phyloP scores from a whole-genome alignment of 495 filamentous ascomycete species.

The Neurospora sp. region DNA sequence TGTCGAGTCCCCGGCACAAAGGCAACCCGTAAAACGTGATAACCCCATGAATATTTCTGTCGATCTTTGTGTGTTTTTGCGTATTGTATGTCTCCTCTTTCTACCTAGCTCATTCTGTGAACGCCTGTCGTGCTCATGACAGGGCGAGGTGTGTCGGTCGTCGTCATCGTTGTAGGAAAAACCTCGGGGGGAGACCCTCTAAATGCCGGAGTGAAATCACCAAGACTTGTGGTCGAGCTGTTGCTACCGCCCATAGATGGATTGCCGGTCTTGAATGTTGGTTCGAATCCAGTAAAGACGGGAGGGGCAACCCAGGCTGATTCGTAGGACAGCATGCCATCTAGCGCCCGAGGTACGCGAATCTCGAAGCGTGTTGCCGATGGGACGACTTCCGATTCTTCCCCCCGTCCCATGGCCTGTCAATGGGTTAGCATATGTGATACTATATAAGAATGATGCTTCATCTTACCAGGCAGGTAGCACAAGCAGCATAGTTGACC shows the following conservation, averaged over 20 bases:
- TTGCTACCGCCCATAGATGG: background rate
- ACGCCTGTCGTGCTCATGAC: slow-evolving; percentile 10
- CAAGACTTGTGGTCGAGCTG: background rate
- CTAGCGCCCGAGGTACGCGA: slow-evolving; percentile 33
- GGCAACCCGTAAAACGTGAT: too few relatives aligned
- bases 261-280: background rate
- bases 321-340: slow-evolving; percentile 24
- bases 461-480: slow-evolving; percentile 44
- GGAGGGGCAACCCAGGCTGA: background rate
- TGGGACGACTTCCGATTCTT: slow-evolving; percentile 13
- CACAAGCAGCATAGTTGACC: slow-evolving; percentile 48
- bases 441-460: background rate
- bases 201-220: background rate
- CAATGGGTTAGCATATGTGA: background rate
- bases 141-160: slow-evolving; percentile 27
- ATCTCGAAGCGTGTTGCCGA: slow-evolving; percentile 15
- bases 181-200: slow-evolving; percentile 3
- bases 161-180: slow-evolving; percentile 20
- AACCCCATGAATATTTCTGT: too few relatives aligned
- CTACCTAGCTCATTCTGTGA: background rate
- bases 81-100: background rate
- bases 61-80: background rate
- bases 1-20: background rate
- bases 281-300: background rate
- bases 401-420: slow-evolving; percentile 41